Conservation (phyloP, 2,329 filamentous ascomycete species). For the Colletotrichum phormii region DNA sequence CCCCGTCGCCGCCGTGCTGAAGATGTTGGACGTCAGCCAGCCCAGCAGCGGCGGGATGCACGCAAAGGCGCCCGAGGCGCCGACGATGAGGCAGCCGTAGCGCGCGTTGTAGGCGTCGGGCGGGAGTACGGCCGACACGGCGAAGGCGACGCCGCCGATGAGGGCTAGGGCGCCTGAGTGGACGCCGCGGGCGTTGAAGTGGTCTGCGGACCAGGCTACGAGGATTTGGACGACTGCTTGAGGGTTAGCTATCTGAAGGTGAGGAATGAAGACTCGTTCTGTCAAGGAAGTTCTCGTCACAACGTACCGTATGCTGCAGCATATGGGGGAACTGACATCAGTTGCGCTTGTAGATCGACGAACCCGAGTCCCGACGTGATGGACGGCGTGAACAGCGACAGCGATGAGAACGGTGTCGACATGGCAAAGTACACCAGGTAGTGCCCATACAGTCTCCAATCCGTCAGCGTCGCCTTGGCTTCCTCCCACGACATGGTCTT, state of each 20-base stretch:
- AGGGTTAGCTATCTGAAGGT: too few relatives aligned
- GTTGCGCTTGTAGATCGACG: conserved; percentile 65
- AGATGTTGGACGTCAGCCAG: conserved; percentile 77
- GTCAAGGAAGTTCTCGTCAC: neutral
- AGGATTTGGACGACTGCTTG: conserved; percentile 55
- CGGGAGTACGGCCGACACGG: conserved; percentile 47
- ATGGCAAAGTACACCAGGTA: conserved; percentile 63
- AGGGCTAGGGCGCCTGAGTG: conserved; percentile 50
- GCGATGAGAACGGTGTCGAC: conserved; percentile 66
- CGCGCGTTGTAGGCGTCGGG: conserved; percentile 67
- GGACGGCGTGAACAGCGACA: conserved; percentile 72
- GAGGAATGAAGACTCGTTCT: too few relatives aligned
- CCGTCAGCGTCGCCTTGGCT: conserved; percentile 75
- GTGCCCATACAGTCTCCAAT: conserved; percentile 75
- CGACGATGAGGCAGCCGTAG: conserved; percentile 79
- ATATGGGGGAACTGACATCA: conserved; percentile 76
- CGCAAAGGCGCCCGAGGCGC: conserved; percentile 73
- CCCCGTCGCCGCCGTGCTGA: conserved; percentile 72
- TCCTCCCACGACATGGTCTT: conserved; percentile 73
- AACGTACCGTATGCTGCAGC: conserved; percentile 66
- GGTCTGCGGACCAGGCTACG: conserved; percentile 71
- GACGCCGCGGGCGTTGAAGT: conserved; percentile 64
- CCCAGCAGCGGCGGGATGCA: conserved; percentile 77
- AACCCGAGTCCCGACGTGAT: conserved; percentile 68
- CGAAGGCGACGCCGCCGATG: conserved; percentile 55